Conservation (phyloP, 1,284 basidiomycete genomes). For the Cryptococcus wingfieldii region DNA sequence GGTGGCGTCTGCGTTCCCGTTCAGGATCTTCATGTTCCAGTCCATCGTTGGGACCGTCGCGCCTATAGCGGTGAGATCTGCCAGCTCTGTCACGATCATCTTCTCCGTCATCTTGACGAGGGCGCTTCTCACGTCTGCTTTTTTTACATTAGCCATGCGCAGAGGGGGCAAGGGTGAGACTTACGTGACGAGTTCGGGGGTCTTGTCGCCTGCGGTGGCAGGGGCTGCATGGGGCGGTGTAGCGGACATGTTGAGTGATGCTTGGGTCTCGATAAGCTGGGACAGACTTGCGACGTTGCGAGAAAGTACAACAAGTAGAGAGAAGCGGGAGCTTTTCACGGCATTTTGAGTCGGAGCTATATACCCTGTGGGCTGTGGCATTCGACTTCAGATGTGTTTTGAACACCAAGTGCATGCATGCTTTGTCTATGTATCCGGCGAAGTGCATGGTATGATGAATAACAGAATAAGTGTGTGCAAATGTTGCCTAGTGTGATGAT, state of each 20-base stretch:
- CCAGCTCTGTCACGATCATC: conserved; percentile 39
- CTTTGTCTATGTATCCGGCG: too few species aligned
- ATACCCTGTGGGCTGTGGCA: too few species aligned
- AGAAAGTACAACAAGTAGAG: background rate
- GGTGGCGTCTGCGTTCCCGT: conserved; percentile 48
- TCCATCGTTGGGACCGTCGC: conserved; percentile 19
- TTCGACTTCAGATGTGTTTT: too few species aligned
- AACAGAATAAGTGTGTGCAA: too few species aligned
- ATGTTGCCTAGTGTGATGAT: too few species aligned
- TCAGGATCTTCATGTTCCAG: conserved; percentile 20
- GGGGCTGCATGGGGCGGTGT: conserved; percentile 22
- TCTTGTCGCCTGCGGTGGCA: conserved; percentile 28
- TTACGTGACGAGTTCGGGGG: conserved; percentile 43
- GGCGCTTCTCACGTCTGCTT: conserved; percentile 50
- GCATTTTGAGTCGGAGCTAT: too few species aligned
- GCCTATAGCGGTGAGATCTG: conserved; percentile 27
- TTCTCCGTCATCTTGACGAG: conserved; percentile 50
- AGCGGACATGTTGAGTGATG: conserved; percentile 22
- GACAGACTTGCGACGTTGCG: too few species aligned
- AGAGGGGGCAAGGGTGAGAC: conserved; percentile 7
- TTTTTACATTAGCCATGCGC: background rate
- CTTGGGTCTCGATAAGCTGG: too few species aligned
- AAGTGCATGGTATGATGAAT: too few species aligned
- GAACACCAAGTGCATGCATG: too few species aligned
- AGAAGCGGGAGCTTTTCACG: background rate